These are phyloP conservation scores for Carex arenaria DNA, from an alignment of 202 grass and related monocot genomes.

Conservation along the genomic window DNA sequence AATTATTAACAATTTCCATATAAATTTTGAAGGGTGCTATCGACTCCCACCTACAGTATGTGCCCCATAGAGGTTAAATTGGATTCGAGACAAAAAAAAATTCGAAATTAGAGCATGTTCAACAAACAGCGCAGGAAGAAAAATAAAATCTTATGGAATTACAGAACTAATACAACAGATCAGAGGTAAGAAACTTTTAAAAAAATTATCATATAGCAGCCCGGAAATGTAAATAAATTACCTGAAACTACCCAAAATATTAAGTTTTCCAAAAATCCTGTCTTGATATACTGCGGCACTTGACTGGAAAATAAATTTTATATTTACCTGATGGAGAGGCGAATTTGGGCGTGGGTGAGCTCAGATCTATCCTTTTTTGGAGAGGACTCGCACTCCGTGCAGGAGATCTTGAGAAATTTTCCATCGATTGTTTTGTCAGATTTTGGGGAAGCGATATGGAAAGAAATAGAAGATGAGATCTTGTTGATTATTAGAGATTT, in stretches of 20 bases:
- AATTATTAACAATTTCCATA: too few species aligned
- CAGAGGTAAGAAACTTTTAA: not conserved
- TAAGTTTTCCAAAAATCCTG: not conserved
- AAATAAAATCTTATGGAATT: not conserved
- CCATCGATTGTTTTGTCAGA: slow-evolving; percentile 14
- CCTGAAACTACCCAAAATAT: not conserved
- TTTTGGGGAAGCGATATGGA: not conserved
- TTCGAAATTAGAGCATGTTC: not conserved
- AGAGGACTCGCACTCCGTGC: not conserved
- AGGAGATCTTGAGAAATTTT: slow-evolving; percentile 19
- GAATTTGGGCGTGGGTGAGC: not conserved
- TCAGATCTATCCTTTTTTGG: slow-evolving; percentile 14
- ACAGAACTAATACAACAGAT: not conserved
- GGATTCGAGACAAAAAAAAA: not conserved
- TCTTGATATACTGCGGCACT: not conserved
- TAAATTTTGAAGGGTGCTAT: too few species aligned
- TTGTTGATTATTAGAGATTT: slow-evolving; percentile 3
- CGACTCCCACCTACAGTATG: too few species aligned
- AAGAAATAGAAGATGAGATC: slow-evolving; percentile 11
- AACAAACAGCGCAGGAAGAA: not conserved
- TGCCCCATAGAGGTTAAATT: not conserved
- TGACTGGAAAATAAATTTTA: not conserved
- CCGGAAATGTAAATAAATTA: not conserved
- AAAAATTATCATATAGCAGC: not conserved
- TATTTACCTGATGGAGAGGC: slow-evolving; percentile 26